Evolutionary conservation across 495 filamentous ascomycete species (phyloP).

Genomic region (Cudoniella acicularis): DNA sequence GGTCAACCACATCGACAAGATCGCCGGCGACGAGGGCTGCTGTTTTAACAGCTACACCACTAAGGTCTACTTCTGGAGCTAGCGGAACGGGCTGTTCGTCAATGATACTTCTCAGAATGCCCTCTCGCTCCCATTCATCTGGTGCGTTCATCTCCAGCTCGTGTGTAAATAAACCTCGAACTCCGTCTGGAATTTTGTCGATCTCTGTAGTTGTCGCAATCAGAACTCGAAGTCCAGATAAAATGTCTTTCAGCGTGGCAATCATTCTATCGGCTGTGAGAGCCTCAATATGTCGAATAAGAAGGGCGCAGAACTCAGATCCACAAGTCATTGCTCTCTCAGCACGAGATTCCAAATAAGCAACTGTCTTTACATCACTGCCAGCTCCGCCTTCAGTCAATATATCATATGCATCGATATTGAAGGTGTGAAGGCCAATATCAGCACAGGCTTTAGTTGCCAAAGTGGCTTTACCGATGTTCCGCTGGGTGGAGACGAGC

Average conservation of each 20-base stretch:
- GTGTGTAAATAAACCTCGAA: slow-evolving; percentile 88
- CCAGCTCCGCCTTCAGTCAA: slow-evolving; percentile 82
- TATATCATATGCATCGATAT: slow-evolving; percentile 90
- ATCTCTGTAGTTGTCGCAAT: slow-evolving; percentile 93
- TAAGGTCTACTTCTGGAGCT: slow-evolving; percentile 75
- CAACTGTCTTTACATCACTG: slow-evolving; percentile 89
- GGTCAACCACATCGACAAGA: slow-evolving; percentile 88
- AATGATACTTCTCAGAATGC: slow-evolving; percentile 73
- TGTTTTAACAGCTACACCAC: slow-evolving; percentile 85
- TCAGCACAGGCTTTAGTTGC: slow-evolving; percentile 77
- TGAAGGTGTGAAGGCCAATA: slow-evolving; percentile 84
- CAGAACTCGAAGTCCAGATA: slow-evolving; percentile 69
- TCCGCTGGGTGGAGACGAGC: slow-evolving; percentile 82
- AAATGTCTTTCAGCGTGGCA: slow-evolving; percentile 73
- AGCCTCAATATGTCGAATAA: slow-evolving; percentile 85
- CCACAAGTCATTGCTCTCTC: slow-evolving; percentile 89
- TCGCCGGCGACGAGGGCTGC: slow-evolving; percentile 94
- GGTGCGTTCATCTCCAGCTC: slow-evolving; percentile 92
- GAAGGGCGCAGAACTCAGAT: slow-evolving; percentile 71
- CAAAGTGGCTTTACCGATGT: slow-evolving; percentile 81
- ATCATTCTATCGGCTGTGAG: slow-evolving; percentile 87
- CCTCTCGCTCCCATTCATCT: slow-evolving; percentile 89
- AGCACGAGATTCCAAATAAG: slow-evolving; percentile 77
- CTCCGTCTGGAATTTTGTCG: slow-evolving; percentile 85
- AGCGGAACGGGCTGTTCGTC: slow-evolving; percentile 68